phyloP scores from a whole-genome alignment of 441 rosid species.

The Daphne laureola region DNA sequence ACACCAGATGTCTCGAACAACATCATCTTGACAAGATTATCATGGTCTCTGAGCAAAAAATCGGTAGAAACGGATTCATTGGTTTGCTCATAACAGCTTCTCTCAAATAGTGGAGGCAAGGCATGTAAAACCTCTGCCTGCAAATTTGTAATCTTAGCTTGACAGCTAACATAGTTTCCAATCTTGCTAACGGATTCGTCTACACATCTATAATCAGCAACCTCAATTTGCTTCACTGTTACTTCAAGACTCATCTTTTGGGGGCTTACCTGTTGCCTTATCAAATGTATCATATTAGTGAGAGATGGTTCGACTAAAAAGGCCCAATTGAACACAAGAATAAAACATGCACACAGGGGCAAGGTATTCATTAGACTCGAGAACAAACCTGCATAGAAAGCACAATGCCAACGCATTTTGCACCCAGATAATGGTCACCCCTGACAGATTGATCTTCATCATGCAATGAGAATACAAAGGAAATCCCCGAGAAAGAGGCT shows the following conservation, averaged over 20 bases:
- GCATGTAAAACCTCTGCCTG: conserved; percentile 56
- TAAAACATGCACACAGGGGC: conserved; percentile 3
- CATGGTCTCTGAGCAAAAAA: conserved; percentile 29
- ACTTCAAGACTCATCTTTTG: conserved; percentile 66
- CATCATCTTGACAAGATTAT: conserved; percentile 42
- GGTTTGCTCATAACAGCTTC: conserved; percentile 27
- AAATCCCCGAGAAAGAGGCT: conserved; percentile 65
- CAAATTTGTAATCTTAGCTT: conserved; percentile 38
- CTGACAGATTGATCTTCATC: conserved; percentile 41
- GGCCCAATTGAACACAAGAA: too few relatives aligned
- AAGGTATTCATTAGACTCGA: conserved; percentile 17
- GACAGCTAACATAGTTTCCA: conserved; percentile 19
- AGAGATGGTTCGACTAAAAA: too few relatives aligned
- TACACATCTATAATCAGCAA: conserved; percentile 42
- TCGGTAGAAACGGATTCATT: conserved; percentile 28
- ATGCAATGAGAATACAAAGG: conserved; percentile 52
- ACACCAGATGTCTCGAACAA: conserved; percentile 62
- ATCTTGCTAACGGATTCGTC: conserved; percentile 21
- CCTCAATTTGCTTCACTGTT: conserved; percentile 53
- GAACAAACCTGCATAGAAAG: conserved; percentile 69
- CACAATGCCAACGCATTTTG: conserved; percentile 51
- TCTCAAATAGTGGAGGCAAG: conserved; percentile 52
- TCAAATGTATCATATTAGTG: conserved; percentile 29
- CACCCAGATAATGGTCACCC: conserved; percentile 48
- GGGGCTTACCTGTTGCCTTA: conserved; percentile 74